Base-by-base conservation (phyloP, 257 asterid species). In the Fraxinus pennsylvanica region DNA sequence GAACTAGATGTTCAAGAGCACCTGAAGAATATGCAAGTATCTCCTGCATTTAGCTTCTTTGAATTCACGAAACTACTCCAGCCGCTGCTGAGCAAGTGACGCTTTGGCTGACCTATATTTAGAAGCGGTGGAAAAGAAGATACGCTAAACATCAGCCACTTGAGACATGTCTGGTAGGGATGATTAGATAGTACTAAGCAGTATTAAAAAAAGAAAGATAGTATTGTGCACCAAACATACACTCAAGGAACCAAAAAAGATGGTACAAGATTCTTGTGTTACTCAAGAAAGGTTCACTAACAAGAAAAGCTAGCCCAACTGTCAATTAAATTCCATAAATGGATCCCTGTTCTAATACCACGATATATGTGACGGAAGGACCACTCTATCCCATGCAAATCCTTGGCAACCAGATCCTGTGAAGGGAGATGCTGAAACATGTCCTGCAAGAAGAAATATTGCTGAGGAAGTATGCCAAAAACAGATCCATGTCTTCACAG, bases 11-110 rank as follows among this genome's bases (percentile, higher is more conserved):
- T 13, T 61, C 4, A 22, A 41, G 3, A 41, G 21, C 21, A 76
- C 80, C 75, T 68, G 19, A 68, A 30, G 30, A 76, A 76, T 1
- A 43, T 76, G 59, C 65, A 41, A 50, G n/a, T 27, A 76, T 76
- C 75, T 39, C 80, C 80, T 17, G 80, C 35, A 33, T 45, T 74
- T 6, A 76, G 74, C 68, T 76, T 76, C 74, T 76, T 76, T 15
- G 69, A 73, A 68, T 45, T 50, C 47, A 67, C 80, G 17, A 76
- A 76, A 19, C 35, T 67, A 50, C 80, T 68, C 80, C 80, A 68
- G 21, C 69, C 80, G 1, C 33, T 68, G 4, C 33, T 47, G 21
- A 76, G 19, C 68, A 76, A 10, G 36, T 67, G 74, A 15, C 61
- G 72, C 59, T 41, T 63, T 63, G 33, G 69, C 35, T 63, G 33